phyloP scores from a whole-genome alignment of 1,284 basidiomycete species.

The Pseudozyma sp. region DNA sequence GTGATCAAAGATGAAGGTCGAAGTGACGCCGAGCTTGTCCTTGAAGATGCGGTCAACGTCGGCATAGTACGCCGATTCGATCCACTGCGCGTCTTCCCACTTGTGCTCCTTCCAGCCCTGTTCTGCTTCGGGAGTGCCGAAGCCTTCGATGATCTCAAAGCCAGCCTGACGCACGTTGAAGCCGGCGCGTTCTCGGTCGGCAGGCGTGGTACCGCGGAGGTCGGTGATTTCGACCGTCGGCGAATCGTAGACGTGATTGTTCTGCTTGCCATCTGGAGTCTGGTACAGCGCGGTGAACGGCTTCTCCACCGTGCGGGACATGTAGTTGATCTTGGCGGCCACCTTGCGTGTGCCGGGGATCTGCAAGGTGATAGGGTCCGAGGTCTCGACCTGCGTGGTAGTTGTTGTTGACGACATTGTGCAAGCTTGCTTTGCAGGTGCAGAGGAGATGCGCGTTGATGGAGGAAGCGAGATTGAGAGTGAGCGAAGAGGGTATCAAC shows the following conservation, averaged over 20 bases:
- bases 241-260: slow-evolving; percentile 47
- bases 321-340: slow-evolving; percentile 53
- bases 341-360: slow-evolving; percentile 38
- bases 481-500: neutral
- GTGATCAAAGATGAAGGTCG: slow-evolving; percentile 61
- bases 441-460: neutral
- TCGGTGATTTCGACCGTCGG: slow-evolving; percentile 48
- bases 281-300: slow-evolving; percentile 40
- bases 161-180: slow-evolving; percentile 50
- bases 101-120: slow-evolving; percentile 44
- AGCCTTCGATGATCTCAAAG: slow-evolving; percentile 56
- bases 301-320: slow-evolving; percentile 45
- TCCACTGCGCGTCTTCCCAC: slow-evolving; percentile 51
- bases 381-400: slow-evolving; percentile 9
- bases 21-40: slow-evolving; percentile 47
- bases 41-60: slow-evolving; percentile 56
- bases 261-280: slow-evolving; percentile 30
- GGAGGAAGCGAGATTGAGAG: neutral
- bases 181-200: slow-evolving; percentile 32
- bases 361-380: slow-evolving; percentile 23
- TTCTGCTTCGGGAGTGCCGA: slow-evolving; percentile 29
- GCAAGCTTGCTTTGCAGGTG: neutral
- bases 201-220: slow-evolving; percentile 29
- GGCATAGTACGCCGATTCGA: slow-evolving; percentile 50
- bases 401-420: slow-evolving; percentile 35